Base-by-base conservation (phyloP, 2,329 filamentous ascomycete species). In the Fusarium decemcellulare region DNA sequence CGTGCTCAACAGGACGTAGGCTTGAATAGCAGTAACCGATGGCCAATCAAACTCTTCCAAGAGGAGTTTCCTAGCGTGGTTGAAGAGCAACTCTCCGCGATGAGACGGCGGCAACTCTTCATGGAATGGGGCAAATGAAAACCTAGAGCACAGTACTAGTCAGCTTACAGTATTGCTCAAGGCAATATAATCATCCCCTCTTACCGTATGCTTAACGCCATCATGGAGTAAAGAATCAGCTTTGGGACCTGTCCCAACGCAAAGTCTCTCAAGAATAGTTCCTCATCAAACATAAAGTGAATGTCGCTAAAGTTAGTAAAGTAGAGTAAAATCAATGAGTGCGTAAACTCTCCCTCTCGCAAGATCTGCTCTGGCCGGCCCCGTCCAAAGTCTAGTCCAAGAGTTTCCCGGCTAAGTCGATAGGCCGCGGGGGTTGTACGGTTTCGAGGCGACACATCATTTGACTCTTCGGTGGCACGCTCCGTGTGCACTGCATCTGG, bases 281-380 rank as follows among this genome's bases (percentile, higher is more conserved):
- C 51, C 11, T 63, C 56, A 12, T 63, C 61, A 29, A 63, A 63
- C 61, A 63, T 60, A 27, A 59, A 63, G 42, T 63, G 61, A 14
- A 63, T 47, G 12, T 63, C 61, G 16, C 57, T 60, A 15, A 60
- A 63, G 44, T 63, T 63, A 56, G 56, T 63, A 16, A 63, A 63
- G 51, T 63, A 63, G n/a, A 63, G 37, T 7, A 63, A 15, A 8
- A 63, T 53, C 12, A 63, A 50, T 1, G 61, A 55, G 18, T 63
- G 61, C 3, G 61, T 63, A 42, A 63, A 59, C 50, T 63, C 56
- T 15, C 42, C 61, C 16, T 63, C 61, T 12, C 61, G 50, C 8
- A 63, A 43, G 8, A 63, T n/a, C n/a, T 63, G 56, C 3, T 59
- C 43, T 2, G 61, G 61, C n/a, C 50, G 57, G 18, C 61, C 61